Evolutionary conservation across 108 stramenopile genomes (phyloP), one percentile per base, ranked within the genome.

Genomic region (Epithemia pelagica): DNA sequence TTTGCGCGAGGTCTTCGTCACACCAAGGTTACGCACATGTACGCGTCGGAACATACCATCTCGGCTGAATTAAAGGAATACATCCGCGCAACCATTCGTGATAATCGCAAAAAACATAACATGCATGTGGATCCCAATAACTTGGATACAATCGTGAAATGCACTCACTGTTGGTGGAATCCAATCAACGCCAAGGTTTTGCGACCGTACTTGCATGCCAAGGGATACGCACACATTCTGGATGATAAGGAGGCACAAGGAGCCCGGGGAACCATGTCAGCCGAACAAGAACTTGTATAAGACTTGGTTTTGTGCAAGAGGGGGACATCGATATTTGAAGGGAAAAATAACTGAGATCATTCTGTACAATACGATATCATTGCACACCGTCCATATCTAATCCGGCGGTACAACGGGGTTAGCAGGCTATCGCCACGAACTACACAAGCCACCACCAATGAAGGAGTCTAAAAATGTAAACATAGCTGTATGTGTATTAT

Each of bases 141-240:
- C 71, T 72, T 96, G 54, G 84, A 93, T 51, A 88, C 93, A 18
- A 96, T 96, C 25, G 64, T 91, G 29, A 81, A 82, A 28, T 92
- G 92, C 67, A 96, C 96, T 3, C 91, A 96, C 64, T 92, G 90
- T 68, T 96, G 96, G 96, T 96, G 93, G 93, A 96, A 96, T 73
- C 96, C 96, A 18, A 89, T 96, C 62, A 96, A 96, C 70, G 85
- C 95, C 2, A 78, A 86, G 64, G 74, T 66, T 1, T 78, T 95
- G 24, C 77, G 84, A 32, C 95, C 95, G 8, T 95, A 90, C 74
- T 64, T 95, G 51, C 79, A 82, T 58, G 84, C 87, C 30, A 75
- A 71, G 28, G 88, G 84, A 1, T 88, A 87, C 61, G 86, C 91
- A 52, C 76, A 85, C 55, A 81, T 95, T 20, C 67, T 95, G 57